These are phyloP conservation scores for Ceratobasidium sp. DNA, from an alignment of 1,284 basidiomycete species.

Conservation along the genomic window DNA sequence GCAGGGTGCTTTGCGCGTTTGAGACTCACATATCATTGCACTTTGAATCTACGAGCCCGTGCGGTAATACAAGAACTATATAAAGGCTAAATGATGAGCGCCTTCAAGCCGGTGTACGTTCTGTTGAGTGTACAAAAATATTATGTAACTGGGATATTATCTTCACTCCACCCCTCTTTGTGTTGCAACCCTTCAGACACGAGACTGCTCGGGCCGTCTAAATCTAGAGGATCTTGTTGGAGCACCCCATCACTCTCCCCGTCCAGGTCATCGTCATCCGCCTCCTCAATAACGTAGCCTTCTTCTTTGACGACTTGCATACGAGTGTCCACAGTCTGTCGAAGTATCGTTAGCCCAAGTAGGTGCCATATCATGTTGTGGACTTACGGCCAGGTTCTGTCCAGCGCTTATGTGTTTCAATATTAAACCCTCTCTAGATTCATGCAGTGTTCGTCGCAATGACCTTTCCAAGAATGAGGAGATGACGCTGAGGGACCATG, in stretches of 20 bases:
- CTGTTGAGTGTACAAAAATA: neutral
- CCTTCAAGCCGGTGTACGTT: neutral
- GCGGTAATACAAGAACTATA: neutral
- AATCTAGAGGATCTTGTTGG: neutral
- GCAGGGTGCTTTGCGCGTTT: neutral
- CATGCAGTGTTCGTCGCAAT: constrained; percentile 76
- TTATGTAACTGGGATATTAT: constrained; percentile 1
- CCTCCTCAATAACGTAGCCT: constrained; percentile 28
- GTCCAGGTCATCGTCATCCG: constrained; percentile 13
- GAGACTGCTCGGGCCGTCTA: constrained; percentile 24
- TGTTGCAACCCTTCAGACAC: constrained; percentile 4
- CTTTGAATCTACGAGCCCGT: neutral
- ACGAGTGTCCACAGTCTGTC: constrained; percentile 11
- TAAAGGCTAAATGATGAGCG: neutral
- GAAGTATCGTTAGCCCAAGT: neutral
- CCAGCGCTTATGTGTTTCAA: constrained; percentile 72
- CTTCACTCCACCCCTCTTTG: constrained; percentile 18
- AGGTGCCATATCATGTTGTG: neutral
- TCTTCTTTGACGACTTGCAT: constrained; percentile 24
- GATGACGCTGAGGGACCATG: constrained; percentile 75
- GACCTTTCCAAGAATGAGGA: constrained; percentile 80
- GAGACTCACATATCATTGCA: neutral
- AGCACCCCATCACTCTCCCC: neutral
- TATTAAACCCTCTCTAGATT: constrained; percentile 70
- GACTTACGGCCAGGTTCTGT: constrained; percentile 67